Percentiles rank a stretch among this genome's conserved stretches.
phyloP scores from a whole-genome alignment of 371 early-diverging fungal genomes.

The Mucor lusitanicus region DNA sequence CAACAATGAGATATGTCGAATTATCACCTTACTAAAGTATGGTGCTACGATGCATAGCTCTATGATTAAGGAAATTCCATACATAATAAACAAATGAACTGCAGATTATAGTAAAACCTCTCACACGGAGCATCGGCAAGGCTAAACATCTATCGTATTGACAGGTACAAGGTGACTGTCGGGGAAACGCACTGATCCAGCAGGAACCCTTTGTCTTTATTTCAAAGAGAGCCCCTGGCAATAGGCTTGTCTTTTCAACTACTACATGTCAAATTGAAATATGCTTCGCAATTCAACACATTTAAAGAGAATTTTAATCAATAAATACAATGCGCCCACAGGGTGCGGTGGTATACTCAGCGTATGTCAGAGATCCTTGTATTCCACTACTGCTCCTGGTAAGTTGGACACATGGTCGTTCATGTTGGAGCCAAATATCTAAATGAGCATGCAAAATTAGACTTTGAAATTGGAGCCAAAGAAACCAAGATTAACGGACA shows the following conservation, averaged over 20 bases:
- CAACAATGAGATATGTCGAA: no score
- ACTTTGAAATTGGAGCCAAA: slow-evolving; percentile 19
- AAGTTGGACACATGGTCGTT: slow-evolving; percentile 5
- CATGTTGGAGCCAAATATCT: slow-evolving; percentile 9
- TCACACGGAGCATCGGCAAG: no score
- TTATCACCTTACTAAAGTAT: no score
- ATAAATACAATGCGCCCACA: not conserved
- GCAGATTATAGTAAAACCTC: no score
- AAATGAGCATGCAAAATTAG: not conserved
- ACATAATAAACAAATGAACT: no score
- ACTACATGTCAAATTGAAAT: not conserved
- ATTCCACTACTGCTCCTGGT: slow-evolving; percentile 6
- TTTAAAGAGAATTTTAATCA: not conserved
- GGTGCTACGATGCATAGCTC: no score
- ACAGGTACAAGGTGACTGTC: no score
- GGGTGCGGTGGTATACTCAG: slow-evolving; percentile 2
- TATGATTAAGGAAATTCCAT: no score
- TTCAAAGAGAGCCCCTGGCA: not conserved
- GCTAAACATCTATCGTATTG: no score
- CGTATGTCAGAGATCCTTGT: not conserved
- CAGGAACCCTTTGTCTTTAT: not conserved
- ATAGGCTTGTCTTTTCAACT: not conserved
- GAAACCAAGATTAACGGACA: slow-evolving; percentile 55
- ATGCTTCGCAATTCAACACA: slow-evolving; percentile 1
- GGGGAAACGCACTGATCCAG: no score